Percentiles rank a stretch among this genome's conserved stretches.
These are phyloP conservation scores for Hyaloscypha finlandica DNA, from an alignment of 495 filamentous ascomycete genomes.

Conservation along the genomic window DNA sequence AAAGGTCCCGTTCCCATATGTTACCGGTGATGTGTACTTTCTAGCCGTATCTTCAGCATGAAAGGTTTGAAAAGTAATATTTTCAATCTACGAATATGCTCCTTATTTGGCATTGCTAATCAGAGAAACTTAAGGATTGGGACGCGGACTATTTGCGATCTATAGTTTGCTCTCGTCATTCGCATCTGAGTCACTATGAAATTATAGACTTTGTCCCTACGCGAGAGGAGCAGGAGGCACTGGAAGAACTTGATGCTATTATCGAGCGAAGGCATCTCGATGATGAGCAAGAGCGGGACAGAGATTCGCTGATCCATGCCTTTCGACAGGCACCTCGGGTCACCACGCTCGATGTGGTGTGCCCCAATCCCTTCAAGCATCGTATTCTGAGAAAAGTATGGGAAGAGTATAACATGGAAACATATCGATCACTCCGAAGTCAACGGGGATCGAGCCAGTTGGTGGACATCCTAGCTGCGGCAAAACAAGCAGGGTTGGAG, in stretches of 20 bases:
- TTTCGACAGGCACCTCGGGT: constrained; percentile 9
- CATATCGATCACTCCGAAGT: neutral
- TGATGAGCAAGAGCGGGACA: neutral
- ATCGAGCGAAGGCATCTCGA: constrained; percentile 10
- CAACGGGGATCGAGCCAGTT: neutral
- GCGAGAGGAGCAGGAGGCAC: constrained; percentile 10
- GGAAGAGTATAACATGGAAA: constrained; percentile 16
- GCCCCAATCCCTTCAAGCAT: constrained; percentile 19
- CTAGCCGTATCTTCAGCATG: neutral
- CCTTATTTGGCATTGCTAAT: neutral
- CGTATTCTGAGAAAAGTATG: constrained; percentile 17
- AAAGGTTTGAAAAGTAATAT: neutral
- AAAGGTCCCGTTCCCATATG: neutral
- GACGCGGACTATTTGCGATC: constrained; percentile 10
- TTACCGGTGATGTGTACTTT: neutral
- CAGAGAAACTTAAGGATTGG: constrained; percentile 2
- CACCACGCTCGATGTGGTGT: constrained; percentile 4
- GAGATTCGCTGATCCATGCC: neutral
- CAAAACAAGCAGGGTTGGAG: constrained; percentile 10
- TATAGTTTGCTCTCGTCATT: constrained; percentile 15
- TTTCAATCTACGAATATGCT: neutral
- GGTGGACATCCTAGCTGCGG: constrained; percentile 14
- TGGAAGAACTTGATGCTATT: constrained; percentile 17
- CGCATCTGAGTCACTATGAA: constrained; percentile 4
- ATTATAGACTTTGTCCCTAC: constrained; percentile 16